Evolutionary conservation across 192 early-diverging fungal species (phyloP).

Genomic region (Rhizophlyctis rosea): DNA sequence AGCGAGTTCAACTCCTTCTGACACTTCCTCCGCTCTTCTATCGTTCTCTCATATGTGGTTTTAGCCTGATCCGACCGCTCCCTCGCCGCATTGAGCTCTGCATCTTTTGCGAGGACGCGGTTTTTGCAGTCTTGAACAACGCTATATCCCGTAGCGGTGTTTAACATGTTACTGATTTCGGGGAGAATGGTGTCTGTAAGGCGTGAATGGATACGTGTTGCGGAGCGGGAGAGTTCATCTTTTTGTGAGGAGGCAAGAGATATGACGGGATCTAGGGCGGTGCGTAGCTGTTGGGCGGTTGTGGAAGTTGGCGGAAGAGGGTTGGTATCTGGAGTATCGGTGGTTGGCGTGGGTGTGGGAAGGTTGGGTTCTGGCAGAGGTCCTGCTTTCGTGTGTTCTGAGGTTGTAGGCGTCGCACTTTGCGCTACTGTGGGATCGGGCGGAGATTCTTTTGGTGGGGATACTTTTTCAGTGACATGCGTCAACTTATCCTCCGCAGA

Average conservation of each 20-base stretch:
- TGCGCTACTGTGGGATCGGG: no score
- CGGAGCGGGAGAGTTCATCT: neutral
- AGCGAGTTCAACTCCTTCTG: constrained; percentile 48
- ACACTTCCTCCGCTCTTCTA: constrained; percentile 41
- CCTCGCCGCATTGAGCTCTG: constrained; percentile 25
- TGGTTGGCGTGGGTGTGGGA: no score
- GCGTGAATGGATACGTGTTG: neutral
- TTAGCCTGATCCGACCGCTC: constrained; percentile 27
- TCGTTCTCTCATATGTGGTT: constrained; percentile 39
- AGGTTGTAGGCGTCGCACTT: no score
- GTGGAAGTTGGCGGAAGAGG: no score
- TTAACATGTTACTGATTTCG: constrained; percentile 18
- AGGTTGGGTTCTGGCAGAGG: no score
- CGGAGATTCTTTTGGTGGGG: no score
- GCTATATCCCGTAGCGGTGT: constrained; percentile 38
- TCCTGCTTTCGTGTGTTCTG: no score
- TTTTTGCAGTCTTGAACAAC: constrained; percentile 33
- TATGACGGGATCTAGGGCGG: no score
- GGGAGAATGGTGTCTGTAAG: constrained; percentile 13
- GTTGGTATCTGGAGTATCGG: no score
- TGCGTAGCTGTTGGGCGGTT: no score
- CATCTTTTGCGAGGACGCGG: constrained; percentile 29
- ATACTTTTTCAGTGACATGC: no score
- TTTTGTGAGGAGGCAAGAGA: neutral
- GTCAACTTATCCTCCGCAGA: no score